Base-by-base conservation (phyloP, 306 rosid genomes). In the Acacia confusa region DNA sequence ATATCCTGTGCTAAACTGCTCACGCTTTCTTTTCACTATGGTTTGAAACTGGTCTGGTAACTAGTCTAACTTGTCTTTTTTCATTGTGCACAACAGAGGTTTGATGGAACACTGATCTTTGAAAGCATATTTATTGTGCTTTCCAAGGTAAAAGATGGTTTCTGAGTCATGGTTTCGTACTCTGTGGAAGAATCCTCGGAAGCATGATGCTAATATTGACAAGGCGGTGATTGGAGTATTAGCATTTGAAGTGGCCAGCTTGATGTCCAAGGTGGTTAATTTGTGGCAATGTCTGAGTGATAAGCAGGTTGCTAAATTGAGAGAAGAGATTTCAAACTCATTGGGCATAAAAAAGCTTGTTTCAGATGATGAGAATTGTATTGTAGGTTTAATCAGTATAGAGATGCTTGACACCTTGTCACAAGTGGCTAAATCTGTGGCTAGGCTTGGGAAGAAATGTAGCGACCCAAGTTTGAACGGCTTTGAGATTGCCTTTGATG, bases 221-320 rank as follows among this genome's bases (percentile, higher is more conserved):
- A 96, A 96, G 83, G 89, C 69, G 9, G 82, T 69, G 57, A 83
- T 96, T 82, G 97, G 95, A 86, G 98, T 96, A 34, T 85, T 96
- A 69, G 97, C 99, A 41, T 96, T 96, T 88, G 99, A 96, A 91
- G 89, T 91, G 71, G 99, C 99, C 38, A 92, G 91, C 86, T 79
- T 92, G 88, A 94, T 96, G 99, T 91, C 99, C 48, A 96, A 94
- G 94, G 82, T 96, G 87, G 90, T 92, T 80, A 90, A 91, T 82
- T 84, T 91, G 84, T 96, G 99, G 97, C 93, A 94, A 48, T 84
- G 92, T 52, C 87, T 92, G 88, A 86, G 89, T 67, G 97, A 96
- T 48, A 93, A 92, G 86, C 98, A 91, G 84, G 87, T 96, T 72
- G 16, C 25, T 61, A 87, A 83, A 88, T 84, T 96, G 85, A 88